phyloP scores from a whole-genome alignment of 2,329 filamentous ascomycete genomes.

The Exophiala oligosperma region DNA sequence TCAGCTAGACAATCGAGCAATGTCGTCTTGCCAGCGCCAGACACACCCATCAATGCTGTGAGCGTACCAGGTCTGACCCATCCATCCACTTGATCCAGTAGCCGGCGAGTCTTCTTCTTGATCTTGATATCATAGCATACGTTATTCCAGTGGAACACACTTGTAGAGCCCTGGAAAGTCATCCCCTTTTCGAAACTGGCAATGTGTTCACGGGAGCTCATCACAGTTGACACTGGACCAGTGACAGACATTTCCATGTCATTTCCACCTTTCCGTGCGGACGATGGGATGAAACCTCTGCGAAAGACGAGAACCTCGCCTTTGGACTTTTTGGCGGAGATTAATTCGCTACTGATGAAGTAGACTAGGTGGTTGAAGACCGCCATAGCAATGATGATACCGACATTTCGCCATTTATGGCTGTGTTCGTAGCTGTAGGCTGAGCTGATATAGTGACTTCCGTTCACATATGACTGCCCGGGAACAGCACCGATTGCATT shows the following conservation, averaged over 20 bases:
- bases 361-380: slow-evolving; percentile 63
- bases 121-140: slow-evolving; percentile 82
- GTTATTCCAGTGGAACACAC: slow-evolving; percentile 78
- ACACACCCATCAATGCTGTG: slow-evolving; percentile 86
- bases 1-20: slow-evolving; percentile 82
- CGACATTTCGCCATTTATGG: slow-evolving; percentile 70
- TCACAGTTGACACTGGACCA: neutral
- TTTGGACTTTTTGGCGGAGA: slow-evolving; percentile 68
- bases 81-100: slow-evolving; percentile 83
- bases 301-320: slow-evolving; percentile 76
- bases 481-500: slow-evolving; percentile 57
- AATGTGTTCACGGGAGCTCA: slow-evolving; percentile 39
- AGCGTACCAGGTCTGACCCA: slow-evolving; percentile 91
- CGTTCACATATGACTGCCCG: slow-evolving; percentile 55
- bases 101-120: slow-evolving; percentile 70
- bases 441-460: slow-evolving; percentile 58
- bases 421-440: slow-evolving; percentile 58
- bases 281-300: slow-evolving; percentile 62
- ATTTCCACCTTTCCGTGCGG: slow-evolving; percentile 1
- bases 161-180: slow-evolving; percentile 45
- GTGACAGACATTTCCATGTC: neutral
- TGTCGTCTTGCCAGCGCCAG: slow-evolving; percentile 91
- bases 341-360: slow-evolving; percentile 64
- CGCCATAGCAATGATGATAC: slow-evolving; percentile 66
- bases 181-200: slow-evolving; percentile 33